phyloP scores from a whole-genome alignment of 2,329 filamentous ascomycete species.

The Calonectria leucothoes region DNA sequence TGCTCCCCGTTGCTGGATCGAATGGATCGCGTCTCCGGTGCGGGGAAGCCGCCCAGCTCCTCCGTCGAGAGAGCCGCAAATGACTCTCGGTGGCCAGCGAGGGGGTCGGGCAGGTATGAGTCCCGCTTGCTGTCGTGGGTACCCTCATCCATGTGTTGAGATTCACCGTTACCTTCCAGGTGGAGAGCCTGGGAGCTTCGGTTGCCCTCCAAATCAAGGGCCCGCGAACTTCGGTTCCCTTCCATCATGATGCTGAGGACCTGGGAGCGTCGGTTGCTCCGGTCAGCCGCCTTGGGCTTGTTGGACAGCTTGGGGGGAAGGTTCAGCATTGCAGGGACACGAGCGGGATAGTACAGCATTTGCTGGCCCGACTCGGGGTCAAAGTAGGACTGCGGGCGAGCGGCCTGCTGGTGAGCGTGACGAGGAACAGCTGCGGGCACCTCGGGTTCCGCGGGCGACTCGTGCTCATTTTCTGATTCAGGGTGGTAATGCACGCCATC shows the following conservation, averaged over 20 bases:
- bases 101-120: conserved; percentile 61
- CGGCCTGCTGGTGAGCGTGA: conserved; percentile 30
- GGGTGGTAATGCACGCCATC: conserved; percentile 82
- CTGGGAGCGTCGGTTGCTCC: conserved; percentile 79
- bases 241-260: conserved; percentile 71
- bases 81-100: conserved; percentile 51
- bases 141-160: conserved; percentile 8
- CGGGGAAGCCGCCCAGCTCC: conserved; percentile 31
- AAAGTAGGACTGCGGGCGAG: conserved; percentile 68
- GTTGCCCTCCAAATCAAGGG: conserved; percentile 30
- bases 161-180: conserved; percentile 11
- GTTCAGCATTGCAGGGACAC: conserved; percentile 93
- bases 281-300: conserved; percentile 70
- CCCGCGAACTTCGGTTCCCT: conserved; percentile 38
- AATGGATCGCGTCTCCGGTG: conserved; percentile 32
- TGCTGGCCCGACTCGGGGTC: conserved; percentile 75
- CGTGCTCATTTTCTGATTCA: conserved; percentile 51
- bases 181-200: conserved; percentile 24
- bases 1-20: conserved; percentile 28
- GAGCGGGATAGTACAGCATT: conserved; percentile 96
- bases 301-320: conserved; percentile 89
- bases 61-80: conserved; percentile 47
- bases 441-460: conserved; percentile 29
- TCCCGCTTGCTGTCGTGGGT: conserved; percentile 37
- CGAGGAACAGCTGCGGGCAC: conserved; percentile 25